A percentile compares a stretch with the other conserved stretches of the same genome.
phyloP scores from a whole-genome alignment of 345 rosid genomes.

The Theobroma cacao region DNA sequence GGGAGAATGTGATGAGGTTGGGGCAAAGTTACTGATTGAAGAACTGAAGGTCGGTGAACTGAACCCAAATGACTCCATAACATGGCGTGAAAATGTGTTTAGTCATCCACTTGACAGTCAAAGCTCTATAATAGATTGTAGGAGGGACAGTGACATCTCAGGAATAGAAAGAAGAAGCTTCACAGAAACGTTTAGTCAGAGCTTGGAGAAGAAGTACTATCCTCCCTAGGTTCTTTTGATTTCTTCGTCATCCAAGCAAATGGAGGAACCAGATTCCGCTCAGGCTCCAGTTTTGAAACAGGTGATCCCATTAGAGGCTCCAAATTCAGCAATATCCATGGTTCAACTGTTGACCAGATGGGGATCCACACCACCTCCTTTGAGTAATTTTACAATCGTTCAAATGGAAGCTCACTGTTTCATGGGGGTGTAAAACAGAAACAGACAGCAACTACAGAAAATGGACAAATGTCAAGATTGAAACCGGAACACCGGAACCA shows the following conservation, averaged over 20 bases:
- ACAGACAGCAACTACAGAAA: constrained; percentile 27
- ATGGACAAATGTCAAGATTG: constrained; percentile 23
- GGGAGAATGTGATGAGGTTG: constrained; percentile 21
- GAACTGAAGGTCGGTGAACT: constrained; percentile 48
- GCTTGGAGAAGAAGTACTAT: constrained; percentile 53
- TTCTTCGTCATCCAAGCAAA: constrained; percentile 38
- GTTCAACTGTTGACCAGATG: constrained; percentile 23
- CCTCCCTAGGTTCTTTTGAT: constrained; percentile 63
- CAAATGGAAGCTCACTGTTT: constrained; percentile 29
- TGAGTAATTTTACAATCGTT: constrained; percentile 32
- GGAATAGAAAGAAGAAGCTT: constrained; percentile 39
- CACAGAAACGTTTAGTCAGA: constrained; percentile 34
- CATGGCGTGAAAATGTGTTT: constrained; percentile 32
- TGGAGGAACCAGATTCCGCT: constrained; percentile 44
- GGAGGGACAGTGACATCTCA: constrained; percentile 29
- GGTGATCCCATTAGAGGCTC: constrained; percentile 41
- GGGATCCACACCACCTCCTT: constrained; percentile 34
- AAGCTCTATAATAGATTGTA: constrained; percentile 36
- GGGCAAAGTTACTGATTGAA: constrained; percentile 36
- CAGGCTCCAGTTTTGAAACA: constrained; percentile 58
- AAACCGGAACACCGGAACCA: constrained; percentile 59
- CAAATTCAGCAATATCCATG: constrained; percentile 28
- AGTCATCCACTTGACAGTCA: constrained; percentile 30
- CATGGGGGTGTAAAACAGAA: constrained; percentile 24
- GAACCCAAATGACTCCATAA: constrained; percentile 33